Evolutionary conservation across 495 filamentous ascomycete species (phyloP).

Genomic region (Penicillium canescens): DNA sequence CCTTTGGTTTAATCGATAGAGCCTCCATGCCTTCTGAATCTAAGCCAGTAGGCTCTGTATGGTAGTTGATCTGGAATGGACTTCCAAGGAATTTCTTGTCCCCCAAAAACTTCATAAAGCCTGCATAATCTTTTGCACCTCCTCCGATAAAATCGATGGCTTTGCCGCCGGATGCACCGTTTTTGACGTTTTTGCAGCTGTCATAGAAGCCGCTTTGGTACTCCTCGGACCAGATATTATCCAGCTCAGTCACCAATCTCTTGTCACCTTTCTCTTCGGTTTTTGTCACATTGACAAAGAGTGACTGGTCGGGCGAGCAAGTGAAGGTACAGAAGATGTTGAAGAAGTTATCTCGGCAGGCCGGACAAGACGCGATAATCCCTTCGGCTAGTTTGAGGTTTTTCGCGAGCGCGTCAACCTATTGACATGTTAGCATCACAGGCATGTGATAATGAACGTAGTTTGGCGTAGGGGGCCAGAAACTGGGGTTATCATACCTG

Average conservation of each 20-base stretch:
- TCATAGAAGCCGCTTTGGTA: constrained; percentile 91
- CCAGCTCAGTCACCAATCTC: constrained; percentile 77
- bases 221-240: constrained; percentile 82
- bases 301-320: constrained; percentile 92
- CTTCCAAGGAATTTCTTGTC: constrained; percentile 85
- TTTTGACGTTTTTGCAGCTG: constrained; percentile 98
- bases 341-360: constrained; percentile 96
- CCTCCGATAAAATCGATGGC: constrained; percentile 96
- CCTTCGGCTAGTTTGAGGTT: constrained; percentile 85
- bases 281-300: constrained; percentile 91
- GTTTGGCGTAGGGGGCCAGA: neutral
- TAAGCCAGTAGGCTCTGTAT: constrained; percentile 49
- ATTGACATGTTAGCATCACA: constrained; percentile 1
- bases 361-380: constrained; percentile 89
- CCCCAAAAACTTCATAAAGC: constrained; percentile 88
- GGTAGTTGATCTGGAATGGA: constrained; percentile 97
- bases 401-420: constrained; percentile 74
- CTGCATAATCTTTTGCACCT: constrained; percentile 83
- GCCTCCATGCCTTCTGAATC: constrained; percentile 65
- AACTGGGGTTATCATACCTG: constrained; percentile 57
- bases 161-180: constrained; percentile 85
- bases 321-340: constrained; percentile 97
- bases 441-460: neutral
- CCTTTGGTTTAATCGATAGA: constrained; percentile 65
- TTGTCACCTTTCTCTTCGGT: constrained; percentile 67